Base-by-base conservation (phyloP, 352 stramenopile genomes). In the Elongisporangium undulatum region DNA sequence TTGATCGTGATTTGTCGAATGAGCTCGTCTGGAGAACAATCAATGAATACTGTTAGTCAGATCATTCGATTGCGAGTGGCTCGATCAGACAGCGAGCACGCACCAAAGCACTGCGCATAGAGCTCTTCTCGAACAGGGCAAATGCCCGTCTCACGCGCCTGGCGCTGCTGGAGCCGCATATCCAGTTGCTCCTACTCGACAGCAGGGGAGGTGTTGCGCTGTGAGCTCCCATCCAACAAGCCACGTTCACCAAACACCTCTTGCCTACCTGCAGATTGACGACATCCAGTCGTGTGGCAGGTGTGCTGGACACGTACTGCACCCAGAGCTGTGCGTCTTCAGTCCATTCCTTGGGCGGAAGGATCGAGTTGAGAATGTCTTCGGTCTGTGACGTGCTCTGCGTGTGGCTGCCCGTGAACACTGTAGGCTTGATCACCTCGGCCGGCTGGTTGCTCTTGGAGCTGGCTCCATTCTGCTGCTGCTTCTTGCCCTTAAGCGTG, bases 1-100 rank as follows among this genome's bases (percentile, higher is more conserved):
- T 97, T 97, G 68, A 98, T 96, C 0, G 92, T 97, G 60, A 97
- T 92, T 72, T 97, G 92, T 8, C 90, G 78, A 55, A 97, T 97
- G 39, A 97, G 61, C 53, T 97, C 91, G 59, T 97, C 90, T 92
- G 58, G 13, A 20, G 23, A n/a, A n/a, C n/a, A n/a, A n/a, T n/a
- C n/a, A n/a, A n/a, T n/a, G n/a, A n/a, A n/a, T n/a, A n/a, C n/a
- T n/a, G n/a, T n/a, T n/a, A n/a, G n/a, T 49, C 41, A 48, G 45
- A 15, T 49, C 24, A 21, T 21, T n/a, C 4, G 7, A 59, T 29
- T 55, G 51, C 9, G 9, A 45, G 5, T 1, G 34, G 12, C 12
- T 45, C 10, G 9, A 17, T 6, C 0, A 1, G 5, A 7, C 10
- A 53, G 26, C 13, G 8, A 19, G 4, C 26, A 62, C 55, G 2